These are phyloP conservation scores for Lasiosphaeria hispida DNA, from an alignment of 495 filamentous ascomycete genomes.

Conservation along the genomic window DNA sequence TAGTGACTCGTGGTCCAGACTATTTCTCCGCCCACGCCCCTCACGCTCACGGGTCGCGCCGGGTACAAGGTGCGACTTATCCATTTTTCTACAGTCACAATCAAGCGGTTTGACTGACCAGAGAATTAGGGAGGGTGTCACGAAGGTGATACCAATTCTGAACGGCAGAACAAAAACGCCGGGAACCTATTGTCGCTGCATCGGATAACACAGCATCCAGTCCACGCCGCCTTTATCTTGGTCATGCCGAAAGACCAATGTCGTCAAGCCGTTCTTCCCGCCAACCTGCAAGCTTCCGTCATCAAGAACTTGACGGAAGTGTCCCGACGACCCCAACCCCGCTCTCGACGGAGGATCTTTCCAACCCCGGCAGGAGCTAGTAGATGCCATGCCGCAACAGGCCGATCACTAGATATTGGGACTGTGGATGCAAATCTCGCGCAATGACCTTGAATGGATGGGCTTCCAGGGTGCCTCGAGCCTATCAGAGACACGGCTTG, in stretches of 20 bases:
- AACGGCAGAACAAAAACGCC: too few relatives aligned
- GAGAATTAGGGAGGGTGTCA: background rate
- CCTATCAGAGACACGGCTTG: too few relatives aligned
- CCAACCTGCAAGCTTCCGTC: constrained; percentile 16
- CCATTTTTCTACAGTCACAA: constrained; percentile 16
- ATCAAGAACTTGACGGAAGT: background rate
- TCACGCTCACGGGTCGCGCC: constrained; percentile 5
- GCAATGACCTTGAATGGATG: too few relatives aligned
- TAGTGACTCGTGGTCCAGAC: constrained; percentile 3
- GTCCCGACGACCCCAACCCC: constrained; percentile 8
- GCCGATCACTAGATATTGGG: background rate
- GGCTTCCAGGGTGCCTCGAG: too few relatives aligned
- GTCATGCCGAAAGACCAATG: background rate
- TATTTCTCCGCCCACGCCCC: background rate
- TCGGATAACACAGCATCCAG: background rate
- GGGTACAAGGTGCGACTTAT: constrained; percentile 25
- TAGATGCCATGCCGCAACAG: too few relatives aligned
- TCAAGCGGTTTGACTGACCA: background rate
- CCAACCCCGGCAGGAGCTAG: background rate
- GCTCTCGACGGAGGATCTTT: background rate
- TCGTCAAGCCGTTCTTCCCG: background rate
- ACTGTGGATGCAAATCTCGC: background rate
- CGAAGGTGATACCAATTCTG: background rate
- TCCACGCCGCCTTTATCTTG: background rate
- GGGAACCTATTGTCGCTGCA: background rate